Base-by-base conservation (phyloP, 129 eudicot genomes). In the Centella asiatica region DNA sequence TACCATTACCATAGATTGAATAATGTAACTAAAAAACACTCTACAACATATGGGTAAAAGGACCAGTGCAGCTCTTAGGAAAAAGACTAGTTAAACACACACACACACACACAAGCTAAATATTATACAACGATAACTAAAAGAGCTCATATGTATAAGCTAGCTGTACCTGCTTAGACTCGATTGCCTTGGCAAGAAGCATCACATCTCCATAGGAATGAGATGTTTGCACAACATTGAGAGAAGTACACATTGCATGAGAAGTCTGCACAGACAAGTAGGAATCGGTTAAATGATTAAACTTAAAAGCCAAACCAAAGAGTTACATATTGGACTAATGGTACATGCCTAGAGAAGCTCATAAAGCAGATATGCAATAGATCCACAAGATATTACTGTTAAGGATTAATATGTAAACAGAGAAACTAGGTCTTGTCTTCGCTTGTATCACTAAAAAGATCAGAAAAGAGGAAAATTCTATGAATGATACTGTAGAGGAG, bases 201-300 rank as follows among this genome's bases (percentile, higher is more conserved):
- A 89, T 60, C 54, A 81, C 69, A 60, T 92, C 98, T 45, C 85
- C 98, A 71, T 79, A 84, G 19, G 94, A 77, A 73, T 84, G 82
- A 17, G 82, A 77, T 66, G 98, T 92, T 71, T 84, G 94, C 42
- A 75, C 82, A 67, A 84, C 98, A 71, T 92, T 92, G 57, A 92
- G 83, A 59, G 98, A 78, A 69, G 69, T 62, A 27, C 89, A 95
- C 69, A 92, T 84, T 47, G 72, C 84, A 66, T 60, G 73, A 57
- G 82, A 74, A 73, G 94, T 92, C 98, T 92, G 87, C 77, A 74
- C 28, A 60, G 39, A 56, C 19, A 51, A 50, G 31, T 26, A 49
- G 19, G 45, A 18, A 60, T n/a, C 17, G 69, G 18, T 26, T 57
- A 44, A 69, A 32, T 18, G 14, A 47, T 28, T 56, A 9, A 40